Percentiles rank a stretch among this genome's conserved stretches.
Evolutionary conservation across 2,329 filamentous ascomycete genomes (phyloP).

Genomic region (Aspergillus floridensis): DNA sequence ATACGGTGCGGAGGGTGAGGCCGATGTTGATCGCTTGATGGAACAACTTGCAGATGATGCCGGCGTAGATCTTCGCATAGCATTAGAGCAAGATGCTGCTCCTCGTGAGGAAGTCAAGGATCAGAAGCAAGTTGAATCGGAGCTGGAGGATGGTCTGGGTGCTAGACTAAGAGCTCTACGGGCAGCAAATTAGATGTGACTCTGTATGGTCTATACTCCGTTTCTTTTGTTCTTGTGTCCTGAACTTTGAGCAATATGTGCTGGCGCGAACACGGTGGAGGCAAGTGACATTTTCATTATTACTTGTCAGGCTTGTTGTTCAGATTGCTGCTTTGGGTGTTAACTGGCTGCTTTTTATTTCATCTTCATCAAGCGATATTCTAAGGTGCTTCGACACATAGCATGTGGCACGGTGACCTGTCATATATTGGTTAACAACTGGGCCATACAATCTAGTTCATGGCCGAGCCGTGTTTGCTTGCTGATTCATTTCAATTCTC

Average conservation of each 20-base stretch:
- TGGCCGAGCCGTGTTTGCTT: too few species aligned
- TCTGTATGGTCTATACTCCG: background rate
- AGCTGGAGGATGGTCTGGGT: slow-evolving; percentile 43
- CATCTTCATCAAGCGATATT: too few species aligned
- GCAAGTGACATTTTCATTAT: background rate
- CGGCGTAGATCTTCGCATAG: slow-evolving; percentile 42
- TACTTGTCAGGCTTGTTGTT: background rate
- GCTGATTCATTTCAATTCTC: too few species aligned
- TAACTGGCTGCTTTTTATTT: too few species aligned
- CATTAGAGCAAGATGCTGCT: slow-evolving; percentile 38
- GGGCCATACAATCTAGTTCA: too few species aligned
- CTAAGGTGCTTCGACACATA: too few species aligned
- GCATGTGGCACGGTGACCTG: too few species aligned
- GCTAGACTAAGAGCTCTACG: slow-evolving; percentile 41
- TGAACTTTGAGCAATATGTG: background rate
- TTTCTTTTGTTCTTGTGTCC: background rate
- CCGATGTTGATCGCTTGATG: slow-evolving; percentile 45
- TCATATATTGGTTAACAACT: too few species aligned
- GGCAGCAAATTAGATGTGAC: slow-evolving; percentile 31
- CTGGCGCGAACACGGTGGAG: background rate
- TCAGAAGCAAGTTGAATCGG: slow-evolving; percentile 36
- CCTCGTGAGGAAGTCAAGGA: slow-evolving; percentile 44
- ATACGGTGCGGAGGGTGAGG: slow-evolving; percentile 44
- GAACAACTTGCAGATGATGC: slow-evolving; percentile 46
- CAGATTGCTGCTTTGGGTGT: background rate